Evolutionary conservation across 495 filamentous ascomycete genomes (phyloP).

Genomic region (Penicillium lagena): DNA sequence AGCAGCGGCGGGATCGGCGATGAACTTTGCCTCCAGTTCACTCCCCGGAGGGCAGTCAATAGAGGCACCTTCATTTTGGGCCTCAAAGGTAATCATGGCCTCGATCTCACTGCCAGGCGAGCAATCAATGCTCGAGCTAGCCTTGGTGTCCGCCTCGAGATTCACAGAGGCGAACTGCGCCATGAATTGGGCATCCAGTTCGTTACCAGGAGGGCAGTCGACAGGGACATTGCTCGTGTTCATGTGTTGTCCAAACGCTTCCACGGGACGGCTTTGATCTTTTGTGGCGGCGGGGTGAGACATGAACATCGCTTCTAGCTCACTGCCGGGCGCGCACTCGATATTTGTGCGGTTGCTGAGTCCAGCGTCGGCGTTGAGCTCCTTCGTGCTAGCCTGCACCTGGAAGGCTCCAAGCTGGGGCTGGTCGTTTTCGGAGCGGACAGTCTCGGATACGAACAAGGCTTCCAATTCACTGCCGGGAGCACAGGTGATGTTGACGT

Average conservation of each 20-base stretch:
- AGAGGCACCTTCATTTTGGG: not conserved
- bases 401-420: not conserved
- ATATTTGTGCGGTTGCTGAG: not conserved
- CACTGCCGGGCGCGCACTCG: conserved; percentile 10
- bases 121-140: conserved; percentile 1
- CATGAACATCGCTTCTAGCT: conserved; percentile 12
- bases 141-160: not conserved
- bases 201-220: conserved; percentile 6
- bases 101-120: conserved; percentile 8
- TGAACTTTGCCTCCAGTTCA: conserved; percentile 7
- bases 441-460: conserved; percentile 3
- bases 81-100: conserved; percentile 1
- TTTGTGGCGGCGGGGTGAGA: conserved; percentile 1
- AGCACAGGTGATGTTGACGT: conserved; percentile 1
- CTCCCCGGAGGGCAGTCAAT: conserved; percentile 6
- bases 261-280: not conserved
- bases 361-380: not conserved
- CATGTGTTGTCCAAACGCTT: not conserved
- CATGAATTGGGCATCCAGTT: not conserved
- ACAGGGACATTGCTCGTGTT: not conserved
- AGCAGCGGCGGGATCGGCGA: not conserved
- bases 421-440: not conserved
- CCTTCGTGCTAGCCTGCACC: not conserved
- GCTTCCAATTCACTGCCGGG: conserved; percentile 6
- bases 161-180: not conserved